phyloP scores from a whole-genome alignment of 2,329 filamentous ascomycete genomes.

The Harringtonia lauricola region DNA sequence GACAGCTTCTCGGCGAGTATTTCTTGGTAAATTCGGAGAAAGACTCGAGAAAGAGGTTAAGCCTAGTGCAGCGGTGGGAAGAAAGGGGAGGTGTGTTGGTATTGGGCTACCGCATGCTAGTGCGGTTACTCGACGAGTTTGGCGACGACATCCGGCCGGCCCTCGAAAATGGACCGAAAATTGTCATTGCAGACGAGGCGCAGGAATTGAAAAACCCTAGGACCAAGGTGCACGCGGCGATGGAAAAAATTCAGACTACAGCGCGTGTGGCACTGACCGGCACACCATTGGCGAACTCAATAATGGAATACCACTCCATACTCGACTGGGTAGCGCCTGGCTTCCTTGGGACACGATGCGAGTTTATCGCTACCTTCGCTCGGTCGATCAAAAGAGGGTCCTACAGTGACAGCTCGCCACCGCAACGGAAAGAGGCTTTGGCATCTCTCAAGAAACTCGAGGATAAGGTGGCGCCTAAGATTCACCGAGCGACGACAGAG shows the following conservation, averaged over 20 bases:
- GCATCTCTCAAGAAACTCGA: conserved; percentile 62
- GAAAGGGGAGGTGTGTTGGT: conserved; percentile 57
- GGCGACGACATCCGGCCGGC: conserved; percentile 16
- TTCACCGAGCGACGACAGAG: conserved; percentile 60
- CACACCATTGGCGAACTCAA: conserved; percentile 74
- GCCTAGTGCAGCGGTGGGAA: conserved; percentile 47
- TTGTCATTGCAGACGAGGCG: conserved; percentile 79
- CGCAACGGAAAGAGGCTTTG: conserved; percentile 50
- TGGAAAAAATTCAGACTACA: conserved; percentile 50
- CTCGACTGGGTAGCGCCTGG: conserved; percentile 76
- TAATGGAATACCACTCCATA: conserved; percentile 77
- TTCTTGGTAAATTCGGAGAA: conserved; percentile 39
- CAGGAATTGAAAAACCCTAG: conserved; percentile 62
- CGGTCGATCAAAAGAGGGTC: conserved; percentile 64
- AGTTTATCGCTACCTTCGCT: conserved; percentile 63
- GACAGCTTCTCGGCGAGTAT: conserved; percentile 41
- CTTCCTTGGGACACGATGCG: conserved; percentile 56
- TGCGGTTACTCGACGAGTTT: conserved; percentile 20
- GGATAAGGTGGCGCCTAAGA: conserved; percentile 62
- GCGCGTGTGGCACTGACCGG: conserved; percentile 77
- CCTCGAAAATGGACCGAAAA: conserved; percentile 42
- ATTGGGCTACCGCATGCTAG: conserved; percentile 62
- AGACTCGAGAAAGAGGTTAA: conserved; percentile 30
- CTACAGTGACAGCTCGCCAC: conserved; percentile 46
- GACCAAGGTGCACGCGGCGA: conserved; percentile 39